Evolutionary conservation across 2,329 filamentous ascomycete species (phyloP).

Genomic region (Verticillium longisporum): DNA sequence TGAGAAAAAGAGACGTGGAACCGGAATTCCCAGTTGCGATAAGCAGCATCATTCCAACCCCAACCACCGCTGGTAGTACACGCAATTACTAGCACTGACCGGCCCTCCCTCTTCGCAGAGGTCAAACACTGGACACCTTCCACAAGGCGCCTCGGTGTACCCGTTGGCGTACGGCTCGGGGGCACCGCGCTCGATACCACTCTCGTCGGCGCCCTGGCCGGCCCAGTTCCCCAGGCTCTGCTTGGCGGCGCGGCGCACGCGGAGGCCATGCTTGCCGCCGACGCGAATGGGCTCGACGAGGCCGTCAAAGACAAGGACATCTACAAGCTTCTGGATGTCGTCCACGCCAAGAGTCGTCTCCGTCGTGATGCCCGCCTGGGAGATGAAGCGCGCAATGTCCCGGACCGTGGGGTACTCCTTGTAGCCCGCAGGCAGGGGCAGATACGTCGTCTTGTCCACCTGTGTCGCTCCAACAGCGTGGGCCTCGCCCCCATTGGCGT

Average conservation of each 20-base stretch:
- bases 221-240: conserved; percentile 35
- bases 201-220: conserved; percentile 17
- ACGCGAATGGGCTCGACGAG: conserved; percentile 62
- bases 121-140: conserved; percentile 86
- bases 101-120: conserved; percentile 87
- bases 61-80: conserved; percentile 87
- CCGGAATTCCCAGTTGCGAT: not conserved
- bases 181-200: conserved; percentile 26
- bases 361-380: conserved; percentile 61
- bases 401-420: conserved; percentile 73
- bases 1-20: not conserved
- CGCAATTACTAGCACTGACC: conserved; percentile 82
- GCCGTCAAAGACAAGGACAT: conserved; percentile 84
- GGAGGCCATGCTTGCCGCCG: conserved; percentile 43
- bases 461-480: conserved; percentile 16
- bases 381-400: conserved; percentile 70
- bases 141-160: conserved; percentile 84
- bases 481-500: conserved; percentile 11
- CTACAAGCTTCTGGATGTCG: conserved; percentile 78
- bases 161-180: conserved; percentile 54
- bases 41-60: conserved; percentile 29
- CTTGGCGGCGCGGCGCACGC: conserved; percentile 42
- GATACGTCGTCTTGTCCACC: conserved; percentile 29
- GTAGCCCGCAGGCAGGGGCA: conserved; percentile 60
- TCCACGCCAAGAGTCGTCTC: conserved; percentile 63